Evolutionary conservation across 371 early-diverging fungal genomes (phyloP), one percentile per base, ranked within the genome.

Genomic region (Lichtheimia corymbifera): DNA sequence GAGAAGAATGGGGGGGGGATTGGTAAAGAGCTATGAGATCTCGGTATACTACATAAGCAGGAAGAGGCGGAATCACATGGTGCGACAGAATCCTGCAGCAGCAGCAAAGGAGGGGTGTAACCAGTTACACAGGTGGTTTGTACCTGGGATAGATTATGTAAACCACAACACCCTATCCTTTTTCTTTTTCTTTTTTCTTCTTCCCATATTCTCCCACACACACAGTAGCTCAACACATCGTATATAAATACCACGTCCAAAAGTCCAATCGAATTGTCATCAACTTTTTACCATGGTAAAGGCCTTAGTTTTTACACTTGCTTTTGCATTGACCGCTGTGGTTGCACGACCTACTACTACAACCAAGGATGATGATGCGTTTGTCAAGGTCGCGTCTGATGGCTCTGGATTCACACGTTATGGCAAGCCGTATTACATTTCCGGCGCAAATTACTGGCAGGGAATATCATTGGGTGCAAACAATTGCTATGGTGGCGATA

Each of bases 401-500:
- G 68, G 64, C 3, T 58, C 54, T 1, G 62, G 57, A 11, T 79
- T 79, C 50, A 61, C 42, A 24, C 66, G 58, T 0, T 30, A 75
- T 47, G 73, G 70, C 11, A 55, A 70, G 28, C 55, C 61, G 4
- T 79, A 82, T 54, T 55, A 58, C 3, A 65, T 87, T 1, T 70
- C 63, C 3, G 85, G 87, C 3, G 86, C 89, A 53, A 89, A 89
- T 63, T 89, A 88, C 59, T 89, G 89, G 89, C 86, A 88, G 55
- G 89, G 87, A 11, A 88, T 89, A 80, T 84, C 87, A 65, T 71
- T 89, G n/a, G 87, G 83, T 22, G 72, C 76, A 12, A 53, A 55
- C 7, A 43, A 62, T 14, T 63, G 58, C 13, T 35, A 50, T 13
- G 83, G 82, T 54, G 83, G 87, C 14, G 62, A 87, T 64, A 76